Evolutionary conservation across 345 rosid genomes (phyloP).

Genomic region (Nephelium lappaceum): DNA sequence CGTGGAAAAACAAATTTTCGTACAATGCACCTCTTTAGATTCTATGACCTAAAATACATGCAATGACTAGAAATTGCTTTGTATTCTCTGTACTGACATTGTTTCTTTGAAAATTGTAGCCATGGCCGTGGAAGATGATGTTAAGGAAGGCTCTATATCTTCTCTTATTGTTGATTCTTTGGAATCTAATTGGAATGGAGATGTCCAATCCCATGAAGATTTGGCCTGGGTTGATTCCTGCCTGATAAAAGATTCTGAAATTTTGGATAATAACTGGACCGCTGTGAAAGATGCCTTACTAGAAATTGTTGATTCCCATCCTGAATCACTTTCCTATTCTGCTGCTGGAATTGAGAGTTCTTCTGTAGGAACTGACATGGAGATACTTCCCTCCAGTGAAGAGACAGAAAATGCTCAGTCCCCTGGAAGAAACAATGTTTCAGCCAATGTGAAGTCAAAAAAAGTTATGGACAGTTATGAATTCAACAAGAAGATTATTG

Average conservation of each 20-base stretch:
- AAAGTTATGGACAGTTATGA: conserved; percentile 8
- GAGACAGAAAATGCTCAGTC: neutral
- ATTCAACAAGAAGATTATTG: conserved; percentile 25
- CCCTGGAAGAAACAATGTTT: conserved; percentile 7
- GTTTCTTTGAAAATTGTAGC: conserved; percentile 17
- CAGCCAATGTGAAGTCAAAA: conserved; percentile 24
- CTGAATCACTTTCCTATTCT: conserved; percentile 36
- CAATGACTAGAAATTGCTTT: neutral
- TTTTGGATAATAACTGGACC: conserved; percentile 47
- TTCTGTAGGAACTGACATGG: conserved; percentile 25
- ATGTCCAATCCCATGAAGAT: conserved; percentile 52
- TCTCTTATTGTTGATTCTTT: conserved; percentile 29
- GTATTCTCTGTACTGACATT: conserved; percentile 10
- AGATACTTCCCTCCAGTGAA: conserved; percentile 20
- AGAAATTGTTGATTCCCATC: conserved; percentile 46
- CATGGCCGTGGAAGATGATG: conserved; percentile 33
- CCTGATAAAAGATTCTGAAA: conserved; percentile 47
- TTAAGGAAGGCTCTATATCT: conserved; percentile 27
- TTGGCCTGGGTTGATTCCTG: conserved; percentile 80
- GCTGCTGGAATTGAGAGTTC: conserved; percentile 21
- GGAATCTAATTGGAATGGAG: conserved; percentile 27
- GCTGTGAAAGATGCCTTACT: conserved; percentile 56
- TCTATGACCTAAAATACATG: neutral
- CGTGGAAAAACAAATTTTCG: neutral
- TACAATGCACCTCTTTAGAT: neutral